phyloP scores from a whole-genome alignment of 2,329 filamentous ascomycete species.

The Talaromyces sp. region DNA sequence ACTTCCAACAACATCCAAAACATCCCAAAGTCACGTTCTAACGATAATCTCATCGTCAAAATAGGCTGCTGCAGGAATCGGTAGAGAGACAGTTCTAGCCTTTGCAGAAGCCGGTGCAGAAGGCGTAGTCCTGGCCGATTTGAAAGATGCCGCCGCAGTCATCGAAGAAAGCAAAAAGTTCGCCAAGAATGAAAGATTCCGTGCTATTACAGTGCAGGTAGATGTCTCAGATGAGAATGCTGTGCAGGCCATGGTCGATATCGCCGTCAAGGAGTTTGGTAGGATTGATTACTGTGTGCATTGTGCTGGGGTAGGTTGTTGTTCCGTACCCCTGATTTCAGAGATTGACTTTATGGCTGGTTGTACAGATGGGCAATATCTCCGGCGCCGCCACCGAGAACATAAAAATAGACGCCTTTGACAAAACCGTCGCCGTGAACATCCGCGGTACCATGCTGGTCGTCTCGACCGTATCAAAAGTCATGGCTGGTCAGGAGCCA shows the following conservation, averaged over 20 bases:
- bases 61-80: not conserved
- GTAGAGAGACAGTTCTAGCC: not conserved
- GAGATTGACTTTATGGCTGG: not conserved
- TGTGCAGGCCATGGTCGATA: conserved; percentile 10
- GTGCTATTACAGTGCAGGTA: not conserved
- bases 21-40: not conserved
- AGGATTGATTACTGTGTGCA: conserved; percentile 11
- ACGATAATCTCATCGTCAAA: not conserved
- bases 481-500: conserved; percentile 23
- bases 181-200: conserved; percentile 2
- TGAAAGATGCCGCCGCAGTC: not conserved
- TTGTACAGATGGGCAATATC: not conserved
- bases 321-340: not conserved
- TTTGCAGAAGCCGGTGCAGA: conserved; percentile 9
- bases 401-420: not conserved
- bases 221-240: not conserved
- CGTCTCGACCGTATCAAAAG: conserved; percentile 6
- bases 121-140: conserved; percentile 3
- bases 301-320: conserved; percentile 4
- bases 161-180: conserved; percentile 8
- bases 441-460: not conserved
- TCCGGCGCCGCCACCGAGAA: not conserved
- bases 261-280: conserved; percentile 9
- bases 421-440: not conserved
- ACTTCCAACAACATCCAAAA: not conserved